These are phyloP conservation scores for Melanopsichium pennsylvanicum DNA, from an alignment of 1,284 basidiomycete species.

Conservation along the genomic window DNA sequence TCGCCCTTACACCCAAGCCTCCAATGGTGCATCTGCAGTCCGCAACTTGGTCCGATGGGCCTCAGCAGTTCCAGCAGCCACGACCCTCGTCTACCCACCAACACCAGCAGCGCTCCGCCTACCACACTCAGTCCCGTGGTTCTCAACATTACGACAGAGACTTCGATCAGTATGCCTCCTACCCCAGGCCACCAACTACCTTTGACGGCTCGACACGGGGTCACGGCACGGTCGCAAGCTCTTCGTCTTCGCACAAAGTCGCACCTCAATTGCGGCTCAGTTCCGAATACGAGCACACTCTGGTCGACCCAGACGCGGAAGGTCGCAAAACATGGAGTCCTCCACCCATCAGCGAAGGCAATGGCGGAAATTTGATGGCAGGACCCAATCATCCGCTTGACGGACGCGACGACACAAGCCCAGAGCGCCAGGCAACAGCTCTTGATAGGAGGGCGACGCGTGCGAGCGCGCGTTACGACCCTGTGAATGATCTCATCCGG, in stretches of 20 bases:
- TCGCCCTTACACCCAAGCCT: slow-evolving; percentile 38
- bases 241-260: slow-evolving; percentile 27
- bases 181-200: slow-evolving; percentile 6
- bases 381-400: slow-evolving; percentile 16
- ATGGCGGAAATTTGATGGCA: slow-evolving; percentile 1
- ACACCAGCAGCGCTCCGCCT: slow-evolving; percentile 1
- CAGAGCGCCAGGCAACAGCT: background rate
- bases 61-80: slow-evolving; percentile 13
- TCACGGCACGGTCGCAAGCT: slow-evolving; percentile 27
- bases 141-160: slow-evolving; percentile 1
- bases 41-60: slow-evolving; percentile 6
- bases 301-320: slow-evolving; percentile 21
- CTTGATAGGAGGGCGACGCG: slow-evolving; percentile 32
- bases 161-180: background rate
- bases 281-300: slow-evolving; percentile 38
- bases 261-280: slow-evolving; percentile 12
- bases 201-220: slow-evolving; percentile 19
- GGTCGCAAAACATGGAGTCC: slow-evolving; percentile 24
- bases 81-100: slow-evolving; percentile 4
- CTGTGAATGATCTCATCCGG: slow-evolving; percentile 48
- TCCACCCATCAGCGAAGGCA: slow-evolving; percentile 11
- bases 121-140: slow-evolving; percentile 3
- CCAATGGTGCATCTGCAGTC: slow-evolving; percentile 14
- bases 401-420: slow-evolving; percentile 4
- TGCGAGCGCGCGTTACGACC: slow-evolving; percentile 43